phyloP scores from a whole-genome alignment of 805 yeast species.

The Teunomyces lycoperdinae region DNA sequence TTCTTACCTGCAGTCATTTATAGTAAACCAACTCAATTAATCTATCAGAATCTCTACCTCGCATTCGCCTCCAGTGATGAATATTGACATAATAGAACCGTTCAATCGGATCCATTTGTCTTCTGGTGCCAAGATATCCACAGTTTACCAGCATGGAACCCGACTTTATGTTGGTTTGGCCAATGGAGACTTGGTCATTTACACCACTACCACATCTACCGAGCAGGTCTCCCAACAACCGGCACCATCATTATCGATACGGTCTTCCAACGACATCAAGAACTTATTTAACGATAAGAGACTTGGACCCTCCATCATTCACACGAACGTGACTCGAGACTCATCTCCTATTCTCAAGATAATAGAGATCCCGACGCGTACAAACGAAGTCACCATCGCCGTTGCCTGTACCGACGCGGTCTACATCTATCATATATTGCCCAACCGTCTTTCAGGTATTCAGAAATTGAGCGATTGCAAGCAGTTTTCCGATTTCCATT shows the following conservation, averaged over 20 bases:
- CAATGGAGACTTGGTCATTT: conserved; percentile 31
- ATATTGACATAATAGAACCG: conserved; percentile 38
- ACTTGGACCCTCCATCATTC: conserved; percentile 18
- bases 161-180: conserved; percentile 30
- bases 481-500: conserved; percentile 15
- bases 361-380: background rate
- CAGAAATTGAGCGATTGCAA: conserved; percentile 26
- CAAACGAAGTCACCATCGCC: conserved; percentile 1
- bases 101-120: conserved; percentile 31
- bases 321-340: conserved; percentile 17
- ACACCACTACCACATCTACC: background rate
- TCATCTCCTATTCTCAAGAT: conserved; percentile 18
- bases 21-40: too few relatives aligned
- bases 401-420: background rate
- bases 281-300: conserved; percentile 17
- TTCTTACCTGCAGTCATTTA: too few relatives aligned
- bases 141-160: conserved; percentile 18
- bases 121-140: conserved; percentile 17
- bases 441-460: conserved; percentile 11
- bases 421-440: background rate
- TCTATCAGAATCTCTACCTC: too few relatives aligned
- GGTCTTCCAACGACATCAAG: conserved; percentile 19
- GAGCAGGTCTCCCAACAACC: background rate
- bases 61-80: conserved; percentile 19
- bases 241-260: conserved; percentile 6